phyloP scores from a whole-genome alignment of 2,329 filamentous ascomycete genomes.

The Penicillium rolfsii region DNA sequence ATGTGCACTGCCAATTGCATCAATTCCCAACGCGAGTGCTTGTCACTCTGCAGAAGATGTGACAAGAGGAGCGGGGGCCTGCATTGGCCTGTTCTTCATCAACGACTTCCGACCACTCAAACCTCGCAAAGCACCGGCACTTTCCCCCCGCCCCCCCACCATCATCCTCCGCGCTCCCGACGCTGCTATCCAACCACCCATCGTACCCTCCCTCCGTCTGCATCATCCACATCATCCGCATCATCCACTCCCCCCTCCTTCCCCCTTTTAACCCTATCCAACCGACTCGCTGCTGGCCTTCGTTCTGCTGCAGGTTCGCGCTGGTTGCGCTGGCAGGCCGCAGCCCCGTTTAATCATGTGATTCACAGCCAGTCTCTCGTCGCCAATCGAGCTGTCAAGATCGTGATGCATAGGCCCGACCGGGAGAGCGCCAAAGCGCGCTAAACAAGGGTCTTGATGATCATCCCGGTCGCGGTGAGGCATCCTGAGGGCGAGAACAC shows the following conservation, averaged over 20 bases:
- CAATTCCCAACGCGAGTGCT: not conserved
- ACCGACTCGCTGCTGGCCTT: constrained; percentile 29
- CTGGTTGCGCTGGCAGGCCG: constrained; percentile 39
- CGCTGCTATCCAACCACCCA: constrained; percentile 3
- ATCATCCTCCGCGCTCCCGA: not conserved
- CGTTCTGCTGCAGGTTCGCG: constrained; percentile 35
- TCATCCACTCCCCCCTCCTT: not conserved
- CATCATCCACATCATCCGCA: not conserved
- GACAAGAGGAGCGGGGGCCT: constrained; percentile 7
- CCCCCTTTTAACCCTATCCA: constrained; percentile 3
- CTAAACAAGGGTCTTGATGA: constrained; percentile 29
- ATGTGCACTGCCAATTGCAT: not conserved
- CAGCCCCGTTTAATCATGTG: constrained; percentile 44
- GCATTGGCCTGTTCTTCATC: constrained; percentile 8
- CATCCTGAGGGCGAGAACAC: constrained; percentile 28
- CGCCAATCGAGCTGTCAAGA: constrained; percentile 32
- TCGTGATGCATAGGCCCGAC: constrained; percentile 13
- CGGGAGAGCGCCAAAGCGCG: constrained; percentile 26
- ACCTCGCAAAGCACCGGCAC: not conserved
- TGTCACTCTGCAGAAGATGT: constrained; percentile 8
- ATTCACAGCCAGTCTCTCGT: constrained; percentile 31
- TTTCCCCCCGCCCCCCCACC: not conserved
- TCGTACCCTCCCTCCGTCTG: not conserved
- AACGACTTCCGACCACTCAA: constrained; percentile 2
- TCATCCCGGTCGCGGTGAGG: constrained; percentile 32